Evolutionary conservation across 768 basidiomycete species (phyloP).

Genomic region (Calocybe indica): DNA sequence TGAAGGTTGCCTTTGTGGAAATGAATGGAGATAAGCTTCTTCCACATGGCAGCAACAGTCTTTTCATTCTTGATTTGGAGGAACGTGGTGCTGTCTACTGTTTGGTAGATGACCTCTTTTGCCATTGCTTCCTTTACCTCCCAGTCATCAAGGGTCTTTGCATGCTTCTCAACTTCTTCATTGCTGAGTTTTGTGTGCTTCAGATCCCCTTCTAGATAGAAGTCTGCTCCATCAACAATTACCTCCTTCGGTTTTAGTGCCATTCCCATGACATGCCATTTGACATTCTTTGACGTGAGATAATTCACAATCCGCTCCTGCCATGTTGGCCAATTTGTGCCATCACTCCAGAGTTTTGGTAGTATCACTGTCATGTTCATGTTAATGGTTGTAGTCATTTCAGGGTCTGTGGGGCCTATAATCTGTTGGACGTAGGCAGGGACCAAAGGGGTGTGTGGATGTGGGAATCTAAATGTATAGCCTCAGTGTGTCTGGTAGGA

Average conservation of each 20-base stretch:
- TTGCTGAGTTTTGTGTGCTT: slow-evolving; percentile 7
- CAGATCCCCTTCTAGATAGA: not conserved
- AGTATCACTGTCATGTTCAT: no score
- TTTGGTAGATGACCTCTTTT: slow-evolving; percentile 18
- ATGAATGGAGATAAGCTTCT: slow-evolving; percentile 14
- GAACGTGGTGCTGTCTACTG: slow-evolving; percentile 13
- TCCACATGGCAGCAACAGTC: slow-evolving; percentile 14
- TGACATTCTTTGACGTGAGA: slow-evolving; percentile 7
- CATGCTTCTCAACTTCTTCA: slow-evolving; percentile 13
- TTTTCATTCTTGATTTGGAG: slow-evolving; percentile 15
- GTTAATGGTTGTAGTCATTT: no score
- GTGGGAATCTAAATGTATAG: no score
- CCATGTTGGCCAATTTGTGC: slow-evolving; percentile 25
- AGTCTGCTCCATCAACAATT: slow-evolving; percentile 9
- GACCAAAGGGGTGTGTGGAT: no score
- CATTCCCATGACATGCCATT: slow-evolving; percentile 13
- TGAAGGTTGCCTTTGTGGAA: slow-evolving; percentile 15
- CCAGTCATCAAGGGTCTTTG: slow-evolving; percentile 13
- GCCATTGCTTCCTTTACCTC: slow-evolving; percentile 17
- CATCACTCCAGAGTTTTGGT: slow-evolving; percentile 16
- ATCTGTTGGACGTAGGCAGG: no score
- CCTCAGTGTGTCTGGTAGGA: no score
- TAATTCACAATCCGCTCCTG: slow-evolving; percentile 15
- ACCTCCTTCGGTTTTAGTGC: slow-evolving; percentile 11
- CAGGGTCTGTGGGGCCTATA: no score